These are phyloP conservation scores for Volutella citrinella DNA, from an alignment of 2,329 filamentous ascomycete species.

Conservation along the genomic window DNA sequence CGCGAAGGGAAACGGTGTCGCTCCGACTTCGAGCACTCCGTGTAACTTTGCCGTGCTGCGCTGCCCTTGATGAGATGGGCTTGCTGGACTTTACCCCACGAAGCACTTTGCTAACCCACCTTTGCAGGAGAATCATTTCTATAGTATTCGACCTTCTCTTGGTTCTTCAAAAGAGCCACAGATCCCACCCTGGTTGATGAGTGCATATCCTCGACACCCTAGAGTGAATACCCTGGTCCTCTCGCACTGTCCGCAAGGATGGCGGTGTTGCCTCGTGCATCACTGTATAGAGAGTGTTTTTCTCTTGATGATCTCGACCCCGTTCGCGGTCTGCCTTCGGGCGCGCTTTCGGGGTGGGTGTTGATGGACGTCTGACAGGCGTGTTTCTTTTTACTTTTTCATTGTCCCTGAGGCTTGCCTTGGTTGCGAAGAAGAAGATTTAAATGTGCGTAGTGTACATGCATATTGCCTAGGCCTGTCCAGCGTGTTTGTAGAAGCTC, in stretches of 20 bases:
- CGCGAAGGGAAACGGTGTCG: too few species aligned
- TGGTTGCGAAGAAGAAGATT: constrained; percentile 49
- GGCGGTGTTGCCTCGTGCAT: constrained; percentile 39
- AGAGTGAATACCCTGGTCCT: constrained; percentile 74
- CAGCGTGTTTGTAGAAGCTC: too few species aligned
- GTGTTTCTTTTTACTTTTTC: constrained; percentile 52
- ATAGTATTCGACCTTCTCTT: constrained; percentile 90
- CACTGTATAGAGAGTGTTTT: constrained; percentile 70
- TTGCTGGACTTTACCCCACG: constrained; percentile 1
- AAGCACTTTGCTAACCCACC: constrained; percentile 2
- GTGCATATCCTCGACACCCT: constrained; percentile 75
- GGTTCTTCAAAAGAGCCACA: constrained; percentile 88
- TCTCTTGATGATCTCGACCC: constrained; percentile 83
- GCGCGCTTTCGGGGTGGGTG: constrained; percentile 73
- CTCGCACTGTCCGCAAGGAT: constrained; percentile 60
- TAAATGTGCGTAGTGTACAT: too few species aligned
- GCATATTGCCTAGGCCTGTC: too few species aligned
- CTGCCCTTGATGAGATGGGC: too few species aligned
- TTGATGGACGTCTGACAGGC: constrained; percentile 85
- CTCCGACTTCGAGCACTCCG: too few species aligned
- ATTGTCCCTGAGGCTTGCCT: constrained; percentile 47
- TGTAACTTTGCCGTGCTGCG: neutral
- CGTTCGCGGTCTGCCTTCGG: constrained; percentile 68
- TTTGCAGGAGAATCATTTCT: constrained; percentile 81
- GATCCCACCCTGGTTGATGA: constrained; percentile 95